Conservation (phyloP, 805 yeast genomes). For the Zygosaccharomyces rouxii region DNA sequence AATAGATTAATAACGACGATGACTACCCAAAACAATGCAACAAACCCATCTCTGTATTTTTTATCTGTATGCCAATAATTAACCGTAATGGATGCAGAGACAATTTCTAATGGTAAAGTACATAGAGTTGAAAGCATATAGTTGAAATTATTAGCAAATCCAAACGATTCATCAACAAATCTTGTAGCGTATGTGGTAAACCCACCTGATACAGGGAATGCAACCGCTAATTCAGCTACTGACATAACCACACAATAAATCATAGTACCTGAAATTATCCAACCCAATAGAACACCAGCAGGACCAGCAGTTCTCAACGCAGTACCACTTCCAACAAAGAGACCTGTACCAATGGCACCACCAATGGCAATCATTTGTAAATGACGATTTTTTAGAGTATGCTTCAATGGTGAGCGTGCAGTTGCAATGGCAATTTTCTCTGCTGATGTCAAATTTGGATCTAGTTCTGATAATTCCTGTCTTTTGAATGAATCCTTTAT, state of each 20-base stretch:
- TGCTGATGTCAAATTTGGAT: slow-evolving; percentile 39
- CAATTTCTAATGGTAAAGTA: slow-evolving; percentile 47
- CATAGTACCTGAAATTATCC: slow-evolving; percentile 50
- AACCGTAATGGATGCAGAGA: slow-evolving; percentile 51
- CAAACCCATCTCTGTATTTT: slow-evolving; percentile 47
- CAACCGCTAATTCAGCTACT: slow-evolving; percentile 54
- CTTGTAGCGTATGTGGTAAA: slow-evolving; percentile 55
- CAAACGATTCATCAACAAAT: slow-evolving; percentile 59
- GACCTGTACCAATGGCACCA: slow-evolving; percentile 71
- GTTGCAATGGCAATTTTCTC: slow-evolving; percentile 44
- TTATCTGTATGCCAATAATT: slow-evolving; percentile 46
- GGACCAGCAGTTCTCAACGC: slow-evolving; percentile 65
- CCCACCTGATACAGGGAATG: slow-evolving; percentile 62
- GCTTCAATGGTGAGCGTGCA: slow-evolving; percentile 55
- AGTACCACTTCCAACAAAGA: slow-evolving; percentile 66
- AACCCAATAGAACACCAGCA: slow-evolving; percentile 53
- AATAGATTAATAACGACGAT: slow-evolving; percentile 47
- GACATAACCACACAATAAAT: slow-evolving; percentile 58
- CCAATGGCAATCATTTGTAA: slow-evolving; percentile 67
- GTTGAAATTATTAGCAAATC: slow-evolving; percentile 58
- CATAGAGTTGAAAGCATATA: slow-evolving; percentile 51
- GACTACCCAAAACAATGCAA: slow-evolving; percentile 45
- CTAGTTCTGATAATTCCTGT: slow-evolving; percentile 35
- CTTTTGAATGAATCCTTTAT: slow-evolving; percentile 49
- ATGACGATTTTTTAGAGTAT: slow-evolving; percentile 50